phyloP scores from a whole-genome alignment of 306 rosid species.

The Cucumis cinereus region DNA sequence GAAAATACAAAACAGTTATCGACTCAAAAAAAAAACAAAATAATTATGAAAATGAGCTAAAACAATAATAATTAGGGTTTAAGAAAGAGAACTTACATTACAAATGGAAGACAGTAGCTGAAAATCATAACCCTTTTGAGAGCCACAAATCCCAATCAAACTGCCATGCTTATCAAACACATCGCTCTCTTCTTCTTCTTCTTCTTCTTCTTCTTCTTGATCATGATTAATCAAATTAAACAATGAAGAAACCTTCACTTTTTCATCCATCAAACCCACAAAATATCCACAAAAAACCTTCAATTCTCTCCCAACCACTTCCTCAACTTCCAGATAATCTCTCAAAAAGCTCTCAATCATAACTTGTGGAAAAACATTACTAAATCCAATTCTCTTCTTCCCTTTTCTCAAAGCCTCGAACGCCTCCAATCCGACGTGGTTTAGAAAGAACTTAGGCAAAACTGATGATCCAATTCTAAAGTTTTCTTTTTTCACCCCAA shows the following conservation, averaged over 20 bases:
- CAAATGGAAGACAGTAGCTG: conserved; percentile 30
- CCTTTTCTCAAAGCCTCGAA: conserved; percentile 38
- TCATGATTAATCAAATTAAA: conserved; percentile 10
- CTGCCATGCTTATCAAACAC: conserved; percentile 2
- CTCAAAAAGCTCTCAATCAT: conserved; percentile 68
- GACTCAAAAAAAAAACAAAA: too few species aligned
- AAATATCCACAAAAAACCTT: conserved; percentile 58
- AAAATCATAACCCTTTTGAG: conserved; percentile 16
- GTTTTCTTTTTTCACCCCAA: conserved; percentile 52
- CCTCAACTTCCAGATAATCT: conserved; percentile 66
- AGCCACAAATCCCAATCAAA: conserved; percentile 38
- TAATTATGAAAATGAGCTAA: too few species aligned
- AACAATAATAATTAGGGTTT: too few species aligned
- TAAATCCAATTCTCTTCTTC: conserved; percentile 47
- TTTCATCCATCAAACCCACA: conserved; percentile 54
- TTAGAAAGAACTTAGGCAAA: conserved; percentile 62
- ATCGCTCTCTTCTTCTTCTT: not conserved
- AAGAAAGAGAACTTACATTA: conserved; percentile 28
- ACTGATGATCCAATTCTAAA: conserved; percentile 56
- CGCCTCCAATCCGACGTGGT: conserved; percentile 58
- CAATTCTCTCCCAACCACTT: conserved; percentile 45
- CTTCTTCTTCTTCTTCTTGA: conserved; percentile 16
- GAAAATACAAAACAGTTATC: too few species aligned
- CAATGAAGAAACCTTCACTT: conserved; percentile 1
- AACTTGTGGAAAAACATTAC: conserved; percentile 34